Conservation (phyloP, 768 basidiomycete genomes). For the Serendipita sp. region DNA sequence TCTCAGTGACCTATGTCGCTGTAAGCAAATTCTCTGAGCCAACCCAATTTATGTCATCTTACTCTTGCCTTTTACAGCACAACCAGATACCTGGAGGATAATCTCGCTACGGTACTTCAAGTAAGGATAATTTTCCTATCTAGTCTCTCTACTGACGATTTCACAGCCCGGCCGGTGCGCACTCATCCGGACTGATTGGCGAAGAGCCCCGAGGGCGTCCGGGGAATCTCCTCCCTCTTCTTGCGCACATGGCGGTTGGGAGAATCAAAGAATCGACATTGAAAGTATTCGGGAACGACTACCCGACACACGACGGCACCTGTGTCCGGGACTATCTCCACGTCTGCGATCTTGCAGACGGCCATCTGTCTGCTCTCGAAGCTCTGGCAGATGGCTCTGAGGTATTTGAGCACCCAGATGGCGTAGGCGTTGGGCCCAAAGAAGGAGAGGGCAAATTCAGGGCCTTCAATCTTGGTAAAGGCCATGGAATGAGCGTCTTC, state of each 20-base stretch:
- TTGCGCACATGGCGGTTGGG: constrained; percentile 90
- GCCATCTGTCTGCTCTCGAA: constrained; percentile 82
- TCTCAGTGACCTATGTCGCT: constrained; percentile 72
- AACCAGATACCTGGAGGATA: constrained; percentile 55
- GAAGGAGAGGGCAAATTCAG: constrained; percentile 49
- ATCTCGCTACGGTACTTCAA: constrained; percentile 96
- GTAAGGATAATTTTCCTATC: constrained; percentile 27
- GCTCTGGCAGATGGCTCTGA: constrained; percentile 49
- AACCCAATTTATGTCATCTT: neutral
- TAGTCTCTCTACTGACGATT: neutral
- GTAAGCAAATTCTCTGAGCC: constrained; percentile 26
- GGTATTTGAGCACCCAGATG: constrained; percentile 35
- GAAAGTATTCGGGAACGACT: constrained; percentile 93
- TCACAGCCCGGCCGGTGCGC: constrained; percentile 86
- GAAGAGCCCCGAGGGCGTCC: constrained; percentile 95
- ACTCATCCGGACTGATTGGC: constrained; percentile 87
- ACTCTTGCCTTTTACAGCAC: constrained; percentile 35
- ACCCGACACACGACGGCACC: constrained; percentile 90
- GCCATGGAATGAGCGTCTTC: constrained; percentile 79
- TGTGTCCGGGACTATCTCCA: constrained; percentile 96
- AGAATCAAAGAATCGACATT: constrained; percentile 52
- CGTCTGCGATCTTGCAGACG: constrained; percentile 86
- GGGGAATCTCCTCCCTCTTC: constrained; percentile 82
- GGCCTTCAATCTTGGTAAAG: constrained; percentile 94
- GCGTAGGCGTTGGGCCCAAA: constrained; percentile 20